A percentile compares a stretch with the other conserved stretches of the same genome.
These are phyloP conservation scores for Suillus subalutaceus DNA, from an alignment of 768 basidiomycete species.

Conservation along the genomic window DNA sequence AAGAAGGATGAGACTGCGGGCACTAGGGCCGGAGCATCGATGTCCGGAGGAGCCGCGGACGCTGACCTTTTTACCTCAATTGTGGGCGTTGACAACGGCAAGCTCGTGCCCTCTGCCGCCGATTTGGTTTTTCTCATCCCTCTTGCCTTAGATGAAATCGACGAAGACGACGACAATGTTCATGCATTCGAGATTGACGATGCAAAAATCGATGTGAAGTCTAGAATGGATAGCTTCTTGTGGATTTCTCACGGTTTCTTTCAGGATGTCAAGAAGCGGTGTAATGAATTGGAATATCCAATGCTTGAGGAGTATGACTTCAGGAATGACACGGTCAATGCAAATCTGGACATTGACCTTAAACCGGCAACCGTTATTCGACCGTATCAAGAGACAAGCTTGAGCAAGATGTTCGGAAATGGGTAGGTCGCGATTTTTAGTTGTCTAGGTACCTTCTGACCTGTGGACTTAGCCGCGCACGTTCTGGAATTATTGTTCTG, in stretches of 20 bases:
- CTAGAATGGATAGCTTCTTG: slow-evolving; percentile 6
- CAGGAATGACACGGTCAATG: slow-evolving; percentile 93
- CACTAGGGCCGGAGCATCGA: slow-evolving; percentile 30
- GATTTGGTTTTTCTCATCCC: background rate
- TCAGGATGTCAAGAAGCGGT: slow-evolving; percentile 94
- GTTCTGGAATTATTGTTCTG: slow-evolving; percentile 97
- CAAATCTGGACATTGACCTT: slow-evolving; percentile 97
- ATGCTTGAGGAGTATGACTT: slow-evolving; percentile 99
- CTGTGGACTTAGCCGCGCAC: slow-evolving; percentile 72
- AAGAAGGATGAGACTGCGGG: slow-evolving; percentile 62
- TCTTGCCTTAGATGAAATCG: slow-evolving; percentile 78
- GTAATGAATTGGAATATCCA: slow-evolving; percentile 95
- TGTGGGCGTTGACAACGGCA: slow-evolving; percentile 91
- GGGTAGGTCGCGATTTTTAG: slow-evolving; percentile 52
- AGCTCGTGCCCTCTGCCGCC: slow-evolving; percentile 21
- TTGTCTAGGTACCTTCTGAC: slow-evolving; percentile 3
- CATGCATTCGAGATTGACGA: slow-evolving; percentile 97
- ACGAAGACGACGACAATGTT: slow-evolving; percentile 96
- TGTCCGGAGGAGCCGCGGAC: slow-evolving; percentile 46
- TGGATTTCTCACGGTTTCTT: slow-evolving; percentile 8
- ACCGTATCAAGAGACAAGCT: slow-evolving; percentile 97
- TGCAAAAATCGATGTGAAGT: slow-evolving; percentile 84
- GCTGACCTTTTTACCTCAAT: slow-evolving; percentile 91
- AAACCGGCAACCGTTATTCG: slow-evolving; percentile 98
- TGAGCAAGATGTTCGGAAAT: slow-evolving; percentile 99